Evolutionary conservation across 2,329 filamentous ascomycete species (phyloP).

Genomic region (Aschersonia sp.): DNA sequence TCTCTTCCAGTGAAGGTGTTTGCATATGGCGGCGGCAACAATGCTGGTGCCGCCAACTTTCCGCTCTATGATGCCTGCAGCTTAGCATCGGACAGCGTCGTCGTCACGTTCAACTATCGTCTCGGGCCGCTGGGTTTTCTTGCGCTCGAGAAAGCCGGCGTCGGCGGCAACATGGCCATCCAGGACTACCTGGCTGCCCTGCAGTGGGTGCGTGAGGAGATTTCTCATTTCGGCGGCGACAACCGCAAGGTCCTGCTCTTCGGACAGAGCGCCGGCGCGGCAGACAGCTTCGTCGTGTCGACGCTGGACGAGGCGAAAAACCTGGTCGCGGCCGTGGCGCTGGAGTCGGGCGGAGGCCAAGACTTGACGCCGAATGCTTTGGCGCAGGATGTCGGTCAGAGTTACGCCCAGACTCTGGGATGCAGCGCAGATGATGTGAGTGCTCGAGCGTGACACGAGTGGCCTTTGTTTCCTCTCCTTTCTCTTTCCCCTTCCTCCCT

Average conservation of each 20-base stretch:
- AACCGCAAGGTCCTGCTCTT: slow-evolving; percentile 20
- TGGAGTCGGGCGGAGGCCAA: slow-evolving; percentile 7
- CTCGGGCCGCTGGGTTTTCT: slow-evolving; percentile 22
- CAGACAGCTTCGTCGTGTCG: slow-evolving; percentile 4
- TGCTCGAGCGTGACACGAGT: background rate
- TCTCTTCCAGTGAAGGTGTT: background rate
- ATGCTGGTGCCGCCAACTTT: slow-evolving; percentile 3
- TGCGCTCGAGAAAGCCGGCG: slow-evolving; percentile 6
- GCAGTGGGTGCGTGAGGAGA: slow-evolving; percentile 32
- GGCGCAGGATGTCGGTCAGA: slow-evolving; percentile 5
- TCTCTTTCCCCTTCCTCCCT: background rate
- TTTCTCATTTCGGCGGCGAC: slow-evolving; percentile 27
- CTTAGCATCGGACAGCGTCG: slow-evolving; percentile 18
- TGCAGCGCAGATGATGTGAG: slow-evolving; percentile 3
- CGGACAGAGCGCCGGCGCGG: slow-evolving; percentile 6
- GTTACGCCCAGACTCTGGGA: slow-evolving; percentile 5
- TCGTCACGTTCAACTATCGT: slow-evolving; percentile 22
- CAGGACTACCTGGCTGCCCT: slow-evolving; percentile 19
- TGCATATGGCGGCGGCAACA: slow-evolving; percentile 2
- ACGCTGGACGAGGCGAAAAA: slow-evolving; percentile 4
- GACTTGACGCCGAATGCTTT: slow-evolving; percentile 1
- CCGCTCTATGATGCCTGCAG: slow-evolving; percentile 8
- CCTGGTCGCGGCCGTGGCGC: slow-evolving; percentile 2
- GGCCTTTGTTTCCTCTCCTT: background rate
- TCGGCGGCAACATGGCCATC: slow-evolving; percentile 4